Percentiles rank a stretch among this genome's conserved stretches.
phyloP scores from a whole-genome alignment of 768 basidiomycete genomes.

The Termitomyces sp. region DNA sequence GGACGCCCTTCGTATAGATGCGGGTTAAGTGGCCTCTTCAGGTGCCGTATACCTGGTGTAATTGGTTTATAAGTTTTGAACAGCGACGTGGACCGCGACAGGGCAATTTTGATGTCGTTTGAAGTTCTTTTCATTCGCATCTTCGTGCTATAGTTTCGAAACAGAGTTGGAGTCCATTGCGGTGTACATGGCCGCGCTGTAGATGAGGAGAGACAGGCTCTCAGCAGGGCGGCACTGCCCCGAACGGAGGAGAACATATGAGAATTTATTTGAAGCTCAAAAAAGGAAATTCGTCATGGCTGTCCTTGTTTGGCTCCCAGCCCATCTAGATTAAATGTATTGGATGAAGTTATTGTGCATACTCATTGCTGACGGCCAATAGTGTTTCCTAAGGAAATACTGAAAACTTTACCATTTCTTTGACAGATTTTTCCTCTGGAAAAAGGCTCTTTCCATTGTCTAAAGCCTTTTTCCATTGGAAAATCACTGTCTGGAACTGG shows the following conservation, averaged over 20 bases:
- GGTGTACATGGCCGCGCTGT: conserved; percentile 16
- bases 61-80: conserved; percentile 92
- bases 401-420: too few species aligned
- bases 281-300: conserved; percentile 16
- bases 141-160: conserved; percentile 29
- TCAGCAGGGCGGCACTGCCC: conserved; percentile 33
- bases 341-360: too few species aligned
- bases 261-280: conserved; percentile 14
- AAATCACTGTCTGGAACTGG: too few species aligned
- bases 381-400: too few species aligned
- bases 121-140: conserved; percentile 28
- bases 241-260: conserved; percentile 40
- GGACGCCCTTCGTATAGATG: conserved; percentile 89
- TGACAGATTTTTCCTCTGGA: too few species aligned
- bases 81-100: conserved; percentile 46
- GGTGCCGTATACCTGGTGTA: conserved; percentile 81
- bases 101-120: conserved; percentile 33
- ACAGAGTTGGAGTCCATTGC: conserved; percentile 6
- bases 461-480: too few species aligned
- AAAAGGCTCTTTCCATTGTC: too few species aligned
- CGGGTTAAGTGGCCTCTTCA: conserved; percentile 72
- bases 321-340: too few species aligned
- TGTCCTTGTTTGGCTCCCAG: conserved; percentile 6
- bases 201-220: conserved; percentile 24
- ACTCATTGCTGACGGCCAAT: too few species aligned